A percentile compares a stretch with the other conserved stretches of the same genome.
Conservation (phyloP, 2,329 filamentous ascomycete genomes). For the Phyllosticta ampelicida region DNA sequence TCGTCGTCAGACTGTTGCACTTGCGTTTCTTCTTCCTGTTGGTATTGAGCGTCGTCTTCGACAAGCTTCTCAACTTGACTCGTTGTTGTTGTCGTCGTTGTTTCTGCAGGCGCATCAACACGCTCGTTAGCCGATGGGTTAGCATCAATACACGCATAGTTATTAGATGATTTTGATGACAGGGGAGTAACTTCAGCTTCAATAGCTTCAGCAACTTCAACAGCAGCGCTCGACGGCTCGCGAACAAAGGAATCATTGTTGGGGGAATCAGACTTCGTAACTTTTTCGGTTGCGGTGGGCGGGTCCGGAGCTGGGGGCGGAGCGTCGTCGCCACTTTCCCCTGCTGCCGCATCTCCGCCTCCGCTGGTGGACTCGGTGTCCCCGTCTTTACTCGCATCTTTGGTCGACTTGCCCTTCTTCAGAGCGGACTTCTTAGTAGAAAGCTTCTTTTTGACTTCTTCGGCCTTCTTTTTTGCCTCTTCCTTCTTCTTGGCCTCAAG, state of each 20-base stretch:
- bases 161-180: not conserved
- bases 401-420: not conserved
- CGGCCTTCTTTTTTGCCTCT: conserved; percentile 1
- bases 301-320: not conserved
- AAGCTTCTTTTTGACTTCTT: not conserved
- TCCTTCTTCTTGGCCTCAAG: not conserved
- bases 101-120: not conserved
- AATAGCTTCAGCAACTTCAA: not conserved
- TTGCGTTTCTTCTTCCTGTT: not conserved
- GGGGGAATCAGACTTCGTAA: not conserved
- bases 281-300: not conserved
- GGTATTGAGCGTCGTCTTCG: too few relatives aligned
- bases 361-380: not conserved
- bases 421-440: not conserved
- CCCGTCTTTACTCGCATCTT: not conserved
- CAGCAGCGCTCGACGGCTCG: not conserved
- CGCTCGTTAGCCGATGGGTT: not conserved
- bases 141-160: not conserved
- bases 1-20: not conserved
- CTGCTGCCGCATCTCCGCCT: not conserved
- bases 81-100: not conserved
- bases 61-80: not conserved
- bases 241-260: not conserved
- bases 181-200: not conserved
- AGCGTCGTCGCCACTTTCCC: not conserved